Percentiles rank a stretch among this genome's conserved stretches.
Evolutionary conservation across 2,329 filamentous ascomycete species (phyloP).

Genomic region (Fusarium cyanostomum): DNA sequence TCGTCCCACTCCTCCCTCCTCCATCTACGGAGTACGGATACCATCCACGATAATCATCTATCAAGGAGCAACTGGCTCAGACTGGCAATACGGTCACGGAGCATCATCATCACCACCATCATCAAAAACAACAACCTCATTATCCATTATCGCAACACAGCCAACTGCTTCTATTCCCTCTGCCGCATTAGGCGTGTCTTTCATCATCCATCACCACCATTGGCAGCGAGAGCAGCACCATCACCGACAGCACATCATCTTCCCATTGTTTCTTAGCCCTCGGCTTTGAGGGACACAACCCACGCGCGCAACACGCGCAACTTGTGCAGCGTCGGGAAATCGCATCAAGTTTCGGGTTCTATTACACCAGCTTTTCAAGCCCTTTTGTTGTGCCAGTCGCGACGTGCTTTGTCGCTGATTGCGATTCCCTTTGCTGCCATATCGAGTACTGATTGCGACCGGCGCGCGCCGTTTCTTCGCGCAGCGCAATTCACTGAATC

Average conservation of each 20-base stretch:
- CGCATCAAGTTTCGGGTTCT: conserved; percentile 16
- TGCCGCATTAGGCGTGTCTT: conserved; percentile 2
- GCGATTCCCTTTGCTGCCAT: conserved; percentile 3
- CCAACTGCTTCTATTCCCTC: conserved; percentile 15
- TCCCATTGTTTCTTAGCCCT: conserved; percentile 9
- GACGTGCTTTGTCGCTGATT: conserved; percentile 14
- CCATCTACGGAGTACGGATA: conserved; percentile 28
- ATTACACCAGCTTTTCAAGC: background rate
- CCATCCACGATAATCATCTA: conserved; percentile 34
- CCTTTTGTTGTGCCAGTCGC: conserved; percentile 4
- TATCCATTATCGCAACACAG: conserved; percentile 10
- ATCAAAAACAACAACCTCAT: background rate
- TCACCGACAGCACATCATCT: background rate
- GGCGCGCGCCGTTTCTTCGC: conserved; percentile 12
- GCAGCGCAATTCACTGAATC: conserved; percentile 17
- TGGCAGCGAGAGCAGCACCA: background rate
- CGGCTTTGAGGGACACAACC: conserved; percentile 7
- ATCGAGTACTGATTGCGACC: conserved; percentile 8
- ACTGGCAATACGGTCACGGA: conserved; percentile 19
- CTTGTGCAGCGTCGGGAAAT: conserved; percentile 15
- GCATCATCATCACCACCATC: conserved; percentile 27
- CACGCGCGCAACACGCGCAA: conserved; percentile 18
- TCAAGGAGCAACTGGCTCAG: conserved; percentile 27
- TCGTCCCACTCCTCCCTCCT: conserved; percentile 40
- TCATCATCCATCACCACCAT: conserved; percentile 16